phyloP scores from a whole-genome alignment of 192 early-diverging fungal genomes.

The Pecoramyces ruminantium region DNA sequence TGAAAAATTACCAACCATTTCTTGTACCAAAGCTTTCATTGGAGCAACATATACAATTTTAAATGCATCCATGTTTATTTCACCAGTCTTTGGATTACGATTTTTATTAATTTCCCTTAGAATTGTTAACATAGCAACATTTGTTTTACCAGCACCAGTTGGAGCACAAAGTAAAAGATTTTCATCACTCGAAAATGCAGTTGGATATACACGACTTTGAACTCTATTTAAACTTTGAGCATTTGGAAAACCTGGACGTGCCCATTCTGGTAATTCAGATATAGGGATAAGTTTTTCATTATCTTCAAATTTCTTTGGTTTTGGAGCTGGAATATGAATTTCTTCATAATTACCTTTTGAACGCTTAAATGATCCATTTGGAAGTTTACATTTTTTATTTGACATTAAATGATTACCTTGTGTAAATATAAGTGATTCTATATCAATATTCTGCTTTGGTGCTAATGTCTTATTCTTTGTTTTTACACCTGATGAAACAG shows the following conservation, averaged over 20 bases:
- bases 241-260: conserved; percentile 51
- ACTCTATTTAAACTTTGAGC: conserved; percentile 68
- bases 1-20: conserved; percentile 87
- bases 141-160: conserved; percentile 96
- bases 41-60: conserved; percentile 99
- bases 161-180: conserved; percentile 96
- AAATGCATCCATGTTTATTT: conserved; percentile 63
- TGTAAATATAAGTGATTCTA: conserved; percentile 69
- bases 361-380: conserved; percentile 80
- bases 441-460: conserved; percentile 51
- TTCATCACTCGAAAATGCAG: conserved; percentile 76
- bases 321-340: conserved; percentile 83
- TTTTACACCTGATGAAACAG: conserved; percentile 5
- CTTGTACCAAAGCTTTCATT: conserved; percentile 97
- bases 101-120: conserved; percentile 73
- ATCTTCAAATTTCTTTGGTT: conserved; percentile 35
- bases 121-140: conserved; percentile 91
- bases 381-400: conserved; percentile 83
- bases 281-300: conserved; percentile 52
- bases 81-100: conserved; percentile 49
- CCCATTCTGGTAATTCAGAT: conserved; percentile 57
- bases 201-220: conserved; percentile 72
- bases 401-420: conserved; percentile 96
- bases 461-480: conserved; percentile 11
- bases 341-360: conserved; percentile 85